Base-by-base conservation (phyloP, 148 eudicot species). In the Beta vulgaris region DNA sequence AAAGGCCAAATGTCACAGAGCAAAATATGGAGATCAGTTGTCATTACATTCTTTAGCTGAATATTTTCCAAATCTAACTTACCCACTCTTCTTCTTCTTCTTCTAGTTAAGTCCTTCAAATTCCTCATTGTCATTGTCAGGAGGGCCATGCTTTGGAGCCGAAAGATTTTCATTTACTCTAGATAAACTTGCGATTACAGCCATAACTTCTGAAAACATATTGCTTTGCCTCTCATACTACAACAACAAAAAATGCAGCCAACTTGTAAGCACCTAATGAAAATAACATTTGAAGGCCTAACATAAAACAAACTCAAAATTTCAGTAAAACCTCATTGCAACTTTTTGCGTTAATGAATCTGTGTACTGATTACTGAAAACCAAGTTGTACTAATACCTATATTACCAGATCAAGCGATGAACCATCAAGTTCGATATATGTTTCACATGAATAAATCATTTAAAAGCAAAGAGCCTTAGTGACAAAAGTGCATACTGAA, bases 181-280 rank as follows among this genome's bases (percentile, higher is more conserved):
- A 8, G 71, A 37, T 69, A 77, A 62, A 61, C 80, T 77, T 66
- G 54, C 63, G 62, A 77, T 28, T 5, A 77, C 42, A 49, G 23
- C 13, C 64, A 77, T 55, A 11, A 71, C 76, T 62, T 71, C 80
- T 2, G 63, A 71, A 58, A 34, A 77, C 23, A 49, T 23, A 43
- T 51, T 18, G 71, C 40, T 62, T 13, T 77, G 80, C 69, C 63
- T 77, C 71, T 77, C 80, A 71, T 25, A 48, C 75, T 77, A 65
- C 68, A 77, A 71, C 31, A 2, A 15, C 54, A 31, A 49, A 8
- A 3, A 39, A 39, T 39, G 43, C 9, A 51, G 10, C n/a, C 19
- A 15, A 15, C 2, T 48, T 48, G 6, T n/a, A n/a, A n/a, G n/a
- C n/a, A n/a, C n/a, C 53, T 48, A 4, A 3, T 48, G 53, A 5